phyloP scores from a whole-genome alignment of 164 flowering plant genomes.

The Pachysandra terminalis region DNA sequence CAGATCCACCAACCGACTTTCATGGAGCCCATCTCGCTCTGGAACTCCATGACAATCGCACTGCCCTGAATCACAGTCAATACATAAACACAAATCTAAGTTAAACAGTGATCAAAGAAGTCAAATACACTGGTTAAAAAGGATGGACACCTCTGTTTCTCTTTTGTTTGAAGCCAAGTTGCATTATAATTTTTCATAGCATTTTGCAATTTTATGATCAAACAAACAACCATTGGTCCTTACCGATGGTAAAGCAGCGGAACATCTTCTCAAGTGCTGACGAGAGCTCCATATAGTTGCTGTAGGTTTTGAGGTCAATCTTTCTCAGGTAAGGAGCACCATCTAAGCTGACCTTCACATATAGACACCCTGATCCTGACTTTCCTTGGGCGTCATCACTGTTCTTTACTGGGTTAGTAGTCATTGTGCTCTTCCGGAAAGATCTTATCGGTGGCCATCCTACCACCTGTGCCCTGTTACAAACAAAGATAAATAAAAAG shows the following conservation, averaged over 20 bases:
- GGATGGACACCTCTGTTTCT: too few relatives aligned
- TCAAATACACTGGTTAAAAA: background rate
- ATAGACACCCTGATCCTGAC: constrained; percentile 47
- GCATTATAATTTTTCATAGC: too few relatives aligned
- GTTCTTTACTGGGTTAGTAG: constrained; percentile 43
- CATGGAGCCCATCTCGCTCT: constrained; percentile 45
- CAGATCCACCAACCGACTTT: constrained; percentile 64
- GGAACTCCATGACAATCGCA: constrained; percentile 51
- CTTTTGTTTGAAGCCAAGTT: too few relatives aligned
- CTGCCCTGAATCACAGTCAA: constrained; percentile 45
- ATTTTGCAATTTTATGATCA: too few relatives aligned
- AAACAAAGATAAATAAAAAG: background rate
- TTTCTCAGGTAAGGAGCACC: constrained; percentile 92
- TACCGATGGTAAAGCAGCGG: constrained; percentile 82
- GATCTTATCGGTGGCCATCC: constrained; percentile 98
- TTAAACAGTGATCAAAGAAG: background rate
- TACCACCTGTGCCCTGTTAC: constrained; percentile 76
- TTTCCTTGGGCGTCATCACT: constrained; percentile 41
- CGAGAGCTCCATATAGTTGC: constrained; percentile 65
- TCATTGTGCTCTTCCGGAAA: constrained; percentile 78
- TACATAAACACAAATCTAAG: constrained; percentile 2
- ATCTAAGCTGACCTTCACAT: constrained; percentile 90
- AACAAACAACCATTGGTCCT: too few relatives aligned
- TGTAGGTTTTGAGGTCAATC: constrained; percentile 62
- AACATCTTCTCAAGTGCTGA: constrained; percentile 86